phyloP scores from a whole-genome alignment of 345 rosid species.

The Salix purpurea region DNA sequence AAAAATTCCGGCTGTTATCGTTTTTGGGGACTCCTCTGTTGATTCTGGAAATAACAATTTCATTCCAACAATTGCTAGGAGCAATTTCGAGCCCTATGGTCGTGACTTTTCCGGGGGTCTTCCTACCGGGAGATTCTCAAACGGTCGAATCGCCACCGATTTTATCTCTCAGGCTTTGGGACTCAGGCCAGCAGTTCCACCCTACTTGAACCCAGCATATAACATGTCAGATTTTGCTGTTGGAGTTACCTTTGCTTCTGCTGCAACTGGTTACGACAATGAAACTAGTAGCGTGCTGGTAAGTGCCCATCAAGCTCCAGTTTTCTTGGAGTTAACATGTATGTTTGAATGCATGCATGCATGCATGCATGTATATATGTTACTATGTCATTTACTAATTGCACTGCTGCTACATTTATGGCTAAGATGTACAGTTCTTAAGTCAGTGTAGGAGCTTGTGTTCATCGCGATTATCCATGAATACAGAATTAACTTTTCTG shows the following conservation, averaged over 20 bases:
- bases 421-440: too few species aligned
- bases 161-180: constrained; percentile 23
- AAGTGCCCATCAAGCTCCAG: background rate
- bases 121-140: constrained; percentile 27
- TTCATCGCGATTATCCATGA: too few species aligned
- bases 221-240: constrained; percentile 20
- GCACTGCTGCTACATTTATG: too few species aligned
- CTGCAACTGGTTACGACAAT: constrained; percentile 31
- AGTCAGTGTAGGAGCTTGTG: too few species aligned
- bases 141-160: constrained; percentile 26
- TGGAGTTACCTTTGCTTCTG: constrained; percentile 31
- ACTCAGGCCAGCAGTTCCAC: constrained; percentile 18
- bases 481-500: too few species aligned
- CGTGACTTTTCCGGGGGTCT: constrained; percentile 18
- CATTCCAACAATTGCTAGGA: constrained; percentile 18
- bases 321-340: too few species aligned
- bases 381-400: too few species aligned
- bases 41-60: constrained; percentile 25
- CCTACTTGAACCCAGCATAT: constrained; percentile 27
- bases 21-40: constrained; percentile 25
- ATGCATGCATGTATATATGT: too few species aligned
- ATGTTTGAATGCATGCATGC: too few species aligned
- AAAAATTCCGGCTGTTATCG: constrained; percentile 17
- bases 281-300: constrained; percentile 27
- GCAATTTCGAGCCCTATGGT: constrained; percentile 25